Base-by-base conservation (phyloP, 768 basidiomycete species). In the Hericium erinaceus region DNA sequence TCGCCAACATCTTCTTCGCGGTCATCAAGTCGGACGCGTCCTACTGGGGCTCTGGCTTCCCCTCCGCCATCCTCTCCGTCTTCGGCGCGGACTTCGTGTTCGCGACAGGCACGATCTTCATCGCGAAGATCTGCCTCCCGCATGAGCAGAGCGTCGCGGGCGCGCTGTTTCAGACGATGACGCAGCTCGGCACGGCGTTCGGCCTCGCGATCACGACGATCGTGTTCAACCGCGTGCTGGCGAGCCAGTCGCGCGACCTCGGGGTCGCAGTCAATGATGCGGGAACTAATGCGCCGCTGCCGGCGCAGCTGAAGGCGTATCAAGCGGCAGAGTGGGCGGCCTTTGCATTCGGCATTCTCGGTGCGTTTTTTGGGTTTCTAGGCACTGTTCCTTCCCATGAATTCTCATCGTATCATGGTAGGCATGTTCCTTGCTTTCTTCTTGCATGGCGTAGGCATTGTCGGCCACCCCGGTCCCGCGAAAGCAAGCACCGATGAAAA, bases 21-120 rank as follows among this genome's bases (percentile, higher is more conserved):
- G 62, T 87, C 2, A 86, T 90, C 60, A 61, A 80, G 18, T 78
- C 85, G 0, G 58, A 67, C 0, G 73, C 72, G 7, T 69, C 82
- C 1, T 92, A 83, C 62, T 92, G 89, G 90, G 85, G 84, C 1
- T 86, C 77, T 58, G 83, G 81, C 5, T 92, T 92, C 69, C 86
- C 88, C 0, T 78, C 84, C 1, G 78, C 85, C 0, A 70, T 81
- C 41, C 57, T 86, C 48, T 70, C 79, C 22, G 89, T 90, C 16
- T 76, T 88, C 48, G 90, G 90, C 20, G 87, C 82, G 1, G 90
- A 92, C 64, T 88, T 92, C 59, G 81, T 87, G 2, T 91, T 82
- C 64, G 73, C 89, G 0, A 71, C 82, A 0, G 90, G 89, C 2
- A 86, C 85, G 6, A 70, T 92, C n/a, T 92, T 86, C 62, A 79